Evolutionary conservation across 306 rosid species (phyloP), one percentile per base, ranked within the genome.

Genomic region (Malus orientalis): DNA sequence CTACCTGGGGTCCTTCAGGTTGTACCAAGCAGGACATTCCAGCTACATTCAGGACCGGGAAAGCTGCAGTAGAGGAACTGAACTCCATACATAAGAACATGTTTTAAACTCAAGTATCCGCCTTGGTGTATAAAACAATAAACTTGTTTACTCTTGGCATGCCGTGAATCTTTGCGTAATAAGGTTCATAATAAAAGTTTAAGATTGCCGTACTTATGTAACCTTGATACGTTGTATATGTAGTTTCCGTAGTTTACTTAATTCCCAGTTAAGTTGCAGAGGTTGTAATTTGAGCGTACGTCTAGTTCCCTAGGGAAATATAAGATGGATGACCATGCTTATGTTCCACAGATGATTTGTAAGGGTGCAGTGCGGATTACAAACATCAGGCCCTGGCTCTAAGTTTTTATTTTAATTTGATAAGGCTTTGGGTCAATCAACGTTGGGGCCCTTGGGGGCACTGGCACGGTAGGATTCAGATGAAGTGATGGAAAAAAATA

Each of bases 1-100:
- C 95, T 84, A 90, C 97, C 98, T 7, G 98, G 97, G 16, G 98
- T 95, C 75, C 91, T 95, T 76, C 97, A 92, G 86, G 97, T 95
- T 78, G 91, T 95, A 74, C 93, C 88, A 19, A 91, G 87, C 90
- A 67, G 79, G 87, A 89, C 74, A 69, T 67, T 83, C 64, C 88
- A 88, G 76, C 85, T 95, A 77, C 96, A 93, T 83, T 76, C 91
- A 32, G 96, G 92, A 73, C 57, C 80, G 32, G 79, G 67, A 69
- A 76, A 71, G 22, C 69, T 65, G 18, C 55, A 11, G 15, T 70
- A 69, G 27, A 58, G 65, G 18, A 36, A 14, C 42, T 70, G 64
- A 44, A 70, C 6, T 19, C 11, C 36, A 25, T 27, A 30, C 11
- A 7, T 20, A 53, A 36, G 68, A 16, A 10, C 27, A 57, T 57